A percentile compares a stretch with the other conserved stretches of the same genome.
These are phyloP conservation scores for Botryotinia calthae DNA, from an alignment of 2,329 filamentous ascomycete genomes.

Conservation along the genomic window DNA sequence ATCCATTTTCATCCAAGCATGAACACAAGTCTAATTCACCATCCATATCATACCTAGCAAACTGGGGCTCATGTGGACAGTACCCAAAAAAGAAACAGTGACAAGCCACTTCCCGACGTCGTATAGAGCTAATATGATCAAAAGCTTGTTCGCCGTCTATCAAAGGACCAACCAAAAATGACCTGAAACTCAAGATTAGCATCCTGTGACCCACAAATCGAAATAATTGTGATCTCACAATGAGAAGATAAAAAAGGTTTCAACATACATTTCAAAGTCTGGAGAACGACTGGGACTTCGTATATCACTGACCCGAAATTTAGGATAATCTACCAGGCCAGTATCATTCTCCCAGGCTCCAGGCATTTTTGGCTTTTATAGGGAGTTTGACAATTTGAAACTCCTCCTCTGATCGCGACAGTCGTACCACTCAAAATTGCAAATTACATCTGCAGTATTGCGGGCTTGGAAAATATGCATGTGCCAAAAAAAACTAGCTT, in stretches of 20 bases:
- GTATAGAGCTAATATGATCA: neutral
- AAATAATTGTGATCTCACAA: neutral
- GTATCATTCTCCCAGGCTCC: neutral
- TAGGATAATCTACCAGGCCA: too few species aligned
- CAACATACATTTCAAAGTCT: neutral
- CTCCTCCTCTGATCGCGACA: neutral
- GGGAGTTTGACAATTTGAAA: neutral
- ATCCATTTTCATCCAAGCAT: neutral
- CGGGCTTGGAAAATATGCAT: neutral
- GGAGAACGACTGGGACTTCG: neutral
- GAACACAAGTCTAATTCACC: neutral
- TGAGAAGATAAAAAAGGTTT: neutral
- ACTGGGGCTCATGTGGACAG: neutral
- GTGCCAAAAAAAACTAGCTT: neutral
- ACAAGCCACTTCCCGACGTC: neutral
- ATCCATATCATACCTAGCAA: neutral
- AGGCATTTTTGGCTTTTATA: neutral
- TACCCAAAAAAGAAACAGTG: fast-evolving
- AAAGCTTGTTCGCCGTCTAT: neutral
- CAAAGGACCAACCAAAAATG: neutral
- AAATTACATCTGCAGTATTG: neutral
- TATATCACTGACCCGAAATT: neutral
- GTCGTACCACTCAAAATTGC: neutral
- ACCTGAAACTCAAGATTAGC: neutral
- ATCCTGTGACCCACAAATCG: neutral